Evolutionary conservation across 192 early-diverging fungal genomes (phyloP).

Genomic region (Dissophora ornata): DNA sequence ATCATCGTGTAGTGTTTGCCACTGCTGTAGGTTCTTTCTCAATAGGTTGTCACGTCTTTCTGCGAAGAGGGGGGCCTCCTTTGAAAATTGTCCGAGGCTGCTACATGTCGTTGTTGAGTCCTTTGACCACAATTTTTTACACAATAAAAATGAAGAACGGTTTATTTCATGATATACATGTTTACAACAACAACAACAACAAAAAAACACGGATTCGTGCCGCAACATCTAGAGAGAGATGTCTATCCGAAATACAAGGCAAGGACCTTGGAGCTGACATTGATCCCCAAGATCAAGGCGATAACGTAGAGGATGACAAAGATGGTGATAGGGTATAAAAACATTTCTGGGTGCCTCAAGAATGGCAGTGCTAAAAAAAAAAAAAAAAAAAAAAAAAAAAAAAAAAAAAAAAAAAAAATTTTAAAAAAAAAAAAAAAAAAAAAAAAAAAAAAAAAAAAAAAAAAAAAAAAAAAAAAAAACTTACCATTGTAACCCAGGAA

Average conservation of each 20-base stretch:
- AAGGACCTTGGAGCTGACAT: constrained; percentile 80
- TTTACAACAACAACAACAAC: no score
- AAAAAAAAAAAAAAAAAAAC: constrained; percentile 33
- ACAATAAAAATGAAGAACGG: no score
- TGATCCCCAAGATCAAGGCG: constrained; percentile 76
- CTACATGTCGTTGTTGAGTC: no score
- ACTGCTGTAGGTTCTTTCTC: no score
- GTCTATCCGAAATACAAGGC: constrained; percentile 79
- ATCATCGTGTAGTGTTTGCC: no score
- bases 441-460: constrained; percentile 28
- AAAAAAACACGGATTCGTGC: no score
- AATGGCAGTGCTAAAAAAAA: constrained; percentile 85
- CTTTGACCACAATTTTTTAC: no score
- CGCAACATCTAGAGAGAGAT: no score
- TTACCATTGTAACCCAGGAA: constrained; percentile 94
- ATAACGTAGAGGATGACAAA: constrained; percentile 68
- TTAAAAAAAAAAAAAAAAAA: constrained; percentile 1
- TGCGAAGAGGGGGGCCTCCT: no score
- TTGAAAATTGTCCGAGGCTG: no score
- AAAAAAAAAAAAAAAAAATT: background rate
- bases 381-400: constrained; percentile 8
- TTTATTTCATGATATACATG: no score
- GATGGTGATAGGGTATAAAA: constrained; percentile 88
- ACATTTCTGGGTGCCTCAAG: constrained; percentile 86
- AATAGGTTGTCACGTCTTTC: no score